A percentile compares a stretch with the other conserved stretches of the same genome.
phyloP scores from a whole-genome alignment of 257 asterid species.

The Ballota nigra region DNA sequence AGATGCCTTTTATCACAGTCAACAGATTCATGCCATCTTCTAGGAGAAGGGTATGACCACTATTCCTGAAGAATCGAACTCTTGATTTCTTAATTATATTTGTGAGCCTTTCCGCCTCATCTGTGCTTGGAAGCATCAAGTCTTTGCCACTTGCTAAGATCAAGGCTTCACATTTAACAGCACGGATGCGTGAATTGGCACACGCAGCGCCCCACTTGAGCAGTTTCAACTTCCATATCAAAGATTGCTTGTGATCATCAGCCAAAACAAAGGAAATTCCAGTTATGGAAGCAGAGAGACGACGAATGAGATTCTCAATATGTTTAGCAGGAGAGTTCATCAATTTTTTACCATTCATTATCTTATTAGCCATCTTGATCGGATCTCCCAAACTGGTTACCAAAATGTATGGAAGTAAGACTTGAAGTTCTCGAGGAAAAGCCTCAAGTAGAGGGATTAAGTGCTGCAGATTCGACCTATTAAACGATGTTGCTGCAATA shows the following conservation, averaged over 20 bases:
- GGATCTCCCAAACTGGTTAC: constrained; percentile 38
- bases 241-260: constrained; percentile 18
- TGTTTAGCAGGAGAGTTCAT: constrained; percentile 23
- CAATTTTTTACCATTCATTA: neutral
- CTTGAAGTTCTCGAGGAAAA: constrained; percentile 34
- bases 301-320: constrained; percentile 24
- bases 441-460: constrained; percentile 43
- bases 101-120: constrained; percentile 43
- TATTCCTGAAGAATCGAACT: constrained; percentile 29
- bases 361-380: constrained; percentile 40
- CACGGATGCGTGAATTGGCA: constrained; percentile 42
- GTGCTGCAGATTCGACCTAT: constrained; percentile 39
- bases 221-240: constrained; percentile 42
- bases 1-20: constrained; percentile 44
- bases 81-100: constrained; percentile 26
- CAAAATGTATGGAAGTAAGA: constrained; percentile 34
- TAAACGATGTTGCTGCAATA: constrained; percentile 57
- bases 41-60: constrained; percentile 44
- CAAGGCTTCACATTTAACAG: constrained; percentile 40
- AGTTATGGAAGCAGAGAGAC: constrained; percentile 24
- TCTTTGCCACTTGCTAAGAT: constrained; percentile 53
- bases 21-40: constrained; percentile 69
- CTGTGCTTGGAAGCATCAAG: constrained; percentile 41
- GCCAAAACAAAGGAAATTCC: constrained; percentile 20
- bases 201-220: constrained; percentile 39